These are phyloP conservation scores for Candida endomychidarum DNA, from an alignment of 805 yeast species.

Conservation along the genomic window DNA sequence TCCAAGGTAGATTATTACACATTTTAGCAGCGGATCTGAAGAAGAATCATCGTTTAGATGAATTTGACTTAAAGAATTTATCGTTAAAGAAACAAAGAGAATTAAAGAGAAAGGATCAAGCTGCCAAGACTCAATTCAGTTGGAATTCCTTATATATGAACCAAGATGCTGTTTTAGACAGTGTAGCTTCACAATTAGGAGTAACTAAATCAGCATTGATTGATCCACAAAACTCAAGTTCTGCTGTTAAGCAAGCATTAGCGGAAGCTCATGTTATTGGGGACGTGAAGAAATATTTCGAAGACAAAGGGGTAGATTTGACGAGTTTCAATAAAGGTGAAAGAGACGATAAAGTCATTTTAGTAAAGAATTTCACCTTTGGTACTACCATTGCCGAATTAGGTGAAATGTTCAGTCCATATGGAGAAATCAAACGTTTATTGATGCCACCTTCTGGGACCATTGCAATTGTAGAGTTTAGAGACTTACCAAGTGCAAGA, in stretches of 20 bases:
- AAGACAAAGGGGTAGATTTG: conserved; percentile 80
- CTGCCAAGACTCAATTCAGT: conserved; percentile 81
- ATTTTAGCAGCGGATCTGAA: conserved; percentile 82
- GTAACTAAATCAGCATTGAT: conserved; percentile 77
- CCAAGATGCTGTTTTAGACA: conserved; percentile 86
- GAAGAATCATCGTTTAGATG: conserved; percentile 81
- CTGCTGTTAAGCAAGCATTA: conserved; percentile 94
- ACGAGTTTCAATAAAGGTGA: conserved; percentile 64
- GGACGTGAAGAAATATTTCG: conserved; percentile 85
- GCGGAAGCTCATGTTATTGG: conserved; percentile 97
- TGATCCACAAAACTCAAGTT: conserved; percentile 80
- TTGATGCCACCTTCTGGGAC: conserved; percentile 97
- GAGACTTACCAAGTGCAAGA: conserved; percentile 81
- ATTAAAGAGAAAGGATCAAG: conserved; percentile 77
- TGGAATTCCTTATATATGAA: conserved; percentile 95
- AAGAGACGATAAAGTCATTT: conserved; percentile 74
- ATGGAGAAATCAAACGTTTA: conserved; percentile 76
- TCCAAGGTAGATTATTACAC: conserved; percentile 92
- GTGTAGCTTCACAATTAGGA: conserved; percentile 84
- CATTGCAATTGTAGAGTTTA: conserved; percentile 87
- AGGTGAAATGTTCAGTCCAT: conserved; percentile 74
- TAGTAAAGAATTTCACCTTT: conserved; percentile 88
- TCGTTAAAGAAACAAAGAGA: conserved; percentile 92
- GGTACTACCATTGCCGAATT: conserved; percentile 82
- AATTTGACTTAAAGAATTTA: conserved; percentile 84